Percentiles rank a stretch among this genome's conserved stretches.
Evolutionary conservation across 129 eudicot species (phyloP).

Genomic region (Flaveria brownii): DNA sequence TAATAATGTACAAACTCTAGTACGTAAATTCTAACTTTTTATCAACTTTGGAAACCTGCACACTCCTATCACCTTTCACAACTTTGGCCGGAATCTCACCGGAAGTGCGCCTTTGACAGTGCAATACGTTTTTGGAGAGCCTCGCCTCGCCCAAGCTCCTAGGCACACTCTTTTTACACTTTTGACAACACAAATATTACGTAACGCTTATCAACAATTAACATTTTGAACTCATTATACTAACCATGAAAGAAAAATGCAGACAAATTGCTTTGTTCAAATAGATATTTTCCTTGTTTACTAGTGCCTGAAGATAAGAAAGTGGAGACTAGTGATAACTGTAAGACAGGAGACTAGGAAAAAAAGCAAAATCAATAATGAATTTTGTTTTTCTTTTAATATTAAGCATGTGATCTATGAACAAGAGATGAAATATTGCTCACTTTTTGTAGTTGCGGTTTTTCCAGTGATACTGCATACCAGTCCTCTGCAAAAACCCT

Average conservation of each 20-base stretch:
- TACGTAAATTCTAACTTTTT: too few species aligned
- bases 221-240: constrained; percentile 1
- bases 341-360: neutral
- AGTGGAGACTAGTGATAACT: neutral
- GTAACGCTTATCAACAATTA: neutral
- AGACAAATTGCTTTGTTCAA: neutral
- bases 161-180: too few species aligned
- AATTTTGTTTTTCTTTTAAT: neutral
- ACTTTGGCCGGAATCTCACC: too few species aligned
- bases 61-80: too few species aligned
- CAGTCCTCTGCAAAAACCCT: constrained; percentile 90
- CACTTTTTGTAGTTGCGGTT: constrained; percentile 83
- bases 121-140: too few species aligned
- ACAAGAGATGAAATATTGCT: constrained; percentile 5
- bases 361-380: neutral
- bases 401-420: neutral
- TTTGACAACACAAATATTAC: too few species aligned
- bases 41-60: too few species aligned
- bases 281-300: neutral
- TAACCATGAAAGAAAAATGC: neutral
- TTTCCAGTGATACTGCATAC: constrained; percentile 99
- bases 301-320: neutral
- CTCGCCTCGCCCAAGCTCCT: too few species aligned
- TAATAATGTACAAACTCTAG: too few species aligned
- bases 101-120: too few species aligned